These are phyloP conservation scores for Sphaerostilbella broomeana DNA, from an alignment of 2,329 filamentous ascomycete genomes.

Conservation along the genomic window DNA sequence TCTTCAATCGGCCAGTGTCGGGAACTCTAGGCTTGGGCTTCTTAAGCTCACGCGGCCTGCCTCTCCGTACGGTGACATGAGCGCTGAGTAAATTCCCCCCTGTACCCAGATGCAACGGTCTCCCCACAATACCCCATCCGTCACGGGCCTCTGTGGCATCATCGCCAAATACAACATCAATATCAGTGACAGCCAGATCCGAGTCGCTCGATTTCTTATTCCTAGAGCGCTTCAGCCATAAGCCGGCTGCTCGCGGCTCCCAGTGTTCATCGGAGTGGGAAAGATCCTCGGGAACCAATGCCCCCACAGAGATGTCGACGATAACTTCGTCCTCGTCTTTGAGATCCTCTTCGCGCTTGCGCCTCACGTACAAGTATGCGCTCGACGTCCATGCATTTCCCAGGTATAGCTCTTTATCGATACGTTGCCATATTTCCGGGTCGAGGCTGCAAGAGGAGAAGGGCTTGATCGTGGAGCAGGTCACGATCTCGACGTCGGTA, in stretches of 20 bases:
- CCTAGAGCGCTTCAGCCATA: slow-evolving; percentile 75
- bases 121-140: slow-evolving; percentile 75
- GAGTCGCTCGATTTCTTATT: slow-evolving; percentile 70
- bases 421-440: slow-evolving; percentile 64
- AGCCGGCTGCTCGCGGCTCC: slow-evolving; percentile 68
- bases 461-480: slow-evolving; percentile 67
- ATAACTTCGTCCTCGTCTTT: slow-evolving; percentile 68
- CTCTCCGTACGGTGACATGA: slow-evolving; percentile 72
- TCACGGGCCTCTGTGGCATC: slow-evolving; percentile 85
- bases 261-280: slow-evolving; percentile 55
- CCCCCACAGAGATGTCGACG: slow-evolving; percentile 68
- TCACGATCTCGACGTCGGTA: slow-evolving; percentile 74
- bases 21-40: slow-evolving; percentile 71
- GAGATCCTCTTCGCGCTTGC: slow-evolving; percentile 82
- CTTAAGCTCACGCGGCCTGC: slow-evolving; percentile 54
- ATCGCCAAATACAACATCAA: slow-evolving; percentile 83
- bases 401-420: slow-evolving; percentile 87
- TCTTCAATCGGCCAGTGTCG: slow-evolving; percentile 92
- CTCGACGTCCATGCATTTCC: slow-evolving; percentile 65
- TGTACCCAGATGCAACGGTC: slow-evolving; percentile 63
- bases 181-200: slow-evolving; percentile 65
- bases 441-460: slow-evolving; percentile 74
- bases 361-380: slow-evolving; percentile 75
- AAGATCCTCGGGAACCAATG: slow-evolving; percentile 55
- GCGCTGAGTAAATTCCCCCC: slow-evolving; percentile 57